Evolutionary conservation across 2,329 filamentous ascomycete genomes (phyloP), one percentile per base, ranked within the genome.

Genomic region (Raffaelea deltoideospora): DNA sequence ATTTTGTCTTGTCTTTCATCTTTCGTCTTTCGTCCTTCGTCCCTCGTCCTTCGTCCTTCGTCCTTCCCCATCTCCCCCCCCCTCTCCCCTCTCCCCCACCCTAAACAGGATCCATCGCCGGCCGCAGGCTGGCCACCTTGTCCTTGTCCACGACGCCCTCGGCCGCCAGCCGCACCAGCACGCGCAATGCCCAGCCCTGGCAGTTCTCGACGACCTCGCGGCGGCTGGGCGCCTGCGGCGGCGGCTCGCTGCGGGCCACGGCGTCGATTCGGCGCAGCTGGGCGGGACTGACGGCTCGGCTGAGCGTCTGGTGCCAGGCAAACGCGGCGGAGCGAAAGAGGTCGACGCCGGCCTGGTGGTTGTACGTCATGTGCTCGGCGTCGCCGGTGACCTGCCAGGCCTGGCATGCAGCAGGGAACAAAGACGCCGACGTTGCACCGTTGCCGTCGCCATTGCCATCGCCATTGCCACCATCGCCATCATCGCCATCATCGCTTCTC

Each of bases 141-240:
- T 33, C 18, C 30, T 27, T 4, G 10, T 33, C 11, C 4, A 24
- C 35, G 13, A 37, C 15, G 11, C 30, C 35, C n/a, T 21, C n/a
- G 4, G 35, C 17, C 10, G 18, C 22, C 10, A 37, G 31, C 14
- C 15, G 29, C 23, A 10, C 3, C 3, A 37, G 30, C 18, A 37
- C 20, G 3, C 35, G 22, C 3, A 37, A 22, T 10, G 35, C 24
- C 35, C 35, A 33, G 24, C 30, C 31, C 13, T 37, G 35, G 24
- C 35, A 37, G 20, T 37, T 37, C 14, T 37, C 35, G 18, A 1
- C 23, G 15, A 37, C 35, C n/a, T 33, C 35, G 14, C 29, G 33
- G 35, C 31, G 31, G 23, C 15, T 37, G 6, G n/a, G 27, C 10
- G 35, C 35, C 22, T 20, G 22, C 10, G 35, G 30, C 10, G 31